Evolutionary conservation across 2,329 filamentous ascomycete genomes (phyloP), one percentile per base, ranked within the genome.

Genomic region (Alternaria burnsii): DNA sequence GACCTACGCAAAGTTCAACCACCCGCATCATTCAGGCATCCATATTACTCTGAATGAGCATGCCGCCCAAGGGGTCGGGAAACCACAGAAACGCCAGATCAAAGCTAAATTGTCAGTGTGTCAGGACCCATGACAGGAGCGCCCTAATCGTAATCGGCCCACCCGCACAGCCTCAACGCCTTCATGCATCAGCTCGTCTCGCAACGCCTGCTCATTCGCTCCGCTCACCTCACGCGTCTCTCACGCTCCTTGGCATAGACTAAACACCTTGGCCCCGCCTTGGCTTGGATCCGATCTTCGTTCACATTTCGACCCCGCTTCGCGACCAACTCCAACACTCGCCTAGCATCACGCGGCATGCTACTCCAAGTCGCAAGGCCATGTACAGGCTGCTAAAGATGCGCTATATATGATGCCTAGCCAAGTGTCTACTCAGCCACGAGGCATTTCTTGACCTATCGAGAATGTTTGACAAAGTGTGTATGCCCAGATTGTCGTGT

Each of bases 131-230:
- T 65, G 63, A 53, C 54, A 59, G 32, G 40, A 32, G n/a, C 24
- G 58, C 47, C 69, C 59, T 59, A 40, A 53, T 44, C n/a, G 46
- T n/a, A 51, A 40, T 55, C 57, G 50, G 50, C 52, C 32, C 56
- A 55, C 56, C 50, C 66, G 62, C 74, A 75, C 72, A 74, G 74
- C 73, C 74, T 73, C 74, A 66, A 64, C 70, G 73, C 73, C 72
- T 61, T 68, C 67, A 72, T 69, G 71, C 71, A 71, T 43, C 62
- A 24, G 43, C 44, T 66, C 62, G 62, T 61, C 60, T 55, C 50
- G 53, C 41, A 52, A 48, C 52, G 53, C 60, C 51, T 43, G 50
- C 58, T 26, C 50, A 65, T 69, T 67, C 58, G 65, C 64, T 70
- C 66, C 68, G 67, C 66, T 63, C 43, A 20, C 44, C 40, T 55